Evolutionary conservation across 2,329 filamentous ascomycete genomes (phyloP), one percentile per base, ranked within the genome.

Genomic region (Aspergillus sp.): DNA sequence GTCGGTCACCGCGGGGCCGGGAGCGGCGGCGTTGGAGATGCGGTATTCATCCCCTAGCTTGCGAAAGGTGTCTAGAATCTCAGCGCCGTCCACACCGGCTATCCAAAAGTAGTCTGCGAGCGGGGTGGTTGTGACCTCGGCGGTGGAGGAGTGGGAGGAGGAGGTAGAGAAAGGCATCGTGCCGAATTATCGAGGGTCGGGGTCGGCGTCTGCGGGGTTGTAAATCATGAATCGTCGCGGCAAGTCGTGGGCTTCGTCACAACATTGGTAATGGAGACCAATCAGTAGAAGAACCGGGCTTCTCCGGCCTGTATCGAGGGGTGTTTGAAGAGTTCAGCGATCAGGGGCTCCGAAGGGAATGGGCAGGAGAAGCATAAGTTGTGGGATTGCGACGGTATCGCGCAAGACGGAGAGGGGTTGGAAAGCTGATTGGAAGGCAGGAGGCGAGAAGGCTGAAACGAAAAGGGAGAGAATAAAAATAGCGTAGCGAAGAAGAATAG

Each of bases 51-150:
- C 77, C 23, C 78, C 77, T 43, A 79, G 67, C 64, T 72, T 76
- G 58, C 71, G 71, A 61, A 77, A 81, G 13, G 79, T 79, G 23
- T 82, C 79, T 38, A 79, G 64, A 51, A 82, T 73, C 69, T 82
- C 80, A 13, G 79, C 71, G 45, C 80, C 79, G 69, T 83, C 81
- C 41, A 83, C 75, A 59, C 81, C 81, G 57, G 79, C 76, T 55
- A 89, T 89, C 82, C 88, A 89, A 75, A 89, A 89, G 75, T 86
- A 88, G 74, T 89, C 87, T 69, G 87, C 87, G 58, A 89, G 83
- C 59, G 87, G 86, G 58, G 80, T 80, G 62, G 81, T 80, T 51
- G 80, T 78, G 59, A 74, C 69, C 62, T 83, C 79, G 57, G 76
- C 68, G 48, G 74, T 50, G 50, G 73, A 60, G 46, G 69, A 60